Conservation (phyloP, 2,329 filamentous ascomycete genomes). For the Periglandula ipomoeae region DNA sequence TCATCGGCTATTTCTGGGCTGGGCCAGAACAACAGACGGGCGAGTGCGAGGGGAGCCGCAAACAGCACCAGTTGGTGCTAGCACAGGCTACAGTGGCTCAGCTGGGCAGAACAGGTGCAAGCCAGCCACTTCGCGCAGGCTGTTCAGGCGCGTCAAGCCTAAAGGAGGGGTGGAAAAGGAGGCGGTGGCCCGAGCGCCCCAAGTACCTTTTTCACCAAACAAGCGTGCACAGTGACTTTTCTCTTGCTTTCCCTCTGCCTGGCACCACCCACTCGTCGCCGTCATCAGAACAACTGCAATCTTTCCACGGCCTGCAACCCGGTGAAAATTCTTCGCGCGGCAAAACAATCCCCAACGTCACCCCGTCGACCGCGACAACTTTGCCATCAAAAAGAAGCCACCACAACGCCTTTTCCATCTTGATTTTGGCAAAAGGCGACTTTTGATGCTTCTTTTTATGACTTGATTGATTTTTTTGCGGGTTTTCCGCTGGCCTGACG, state of each 20-base stretch:
- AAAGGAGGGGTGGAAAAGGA: constrained; percentile 20
- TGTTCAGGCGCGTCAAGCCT: constrained; percentile 8
- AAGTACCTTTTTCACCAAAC: constrained; percentile 19
- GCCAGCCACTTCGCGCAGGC: neutral
- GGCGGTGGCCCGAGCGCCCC: constrained; percentile 20
- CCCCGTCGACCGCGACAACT: constrained; percentile 39
- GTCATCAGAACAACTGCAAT: constrained; percentile 12
- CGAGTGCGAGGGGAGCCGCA: no score
- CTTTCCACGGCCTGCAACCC: constrained; percentile 21
- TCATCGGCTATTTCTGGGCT: no score
- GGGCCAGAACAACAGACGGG: no score
- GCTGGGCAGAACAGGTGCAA: neutral
- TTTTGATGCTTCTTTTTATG: constrained; percentile 50
- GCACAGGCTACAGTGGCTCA: neutral
- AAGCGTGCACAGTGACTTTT: constrained; percentile 9
- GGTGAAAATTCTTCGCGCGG: constrained; percentile 47
- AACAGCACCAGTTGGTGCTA: neutral
- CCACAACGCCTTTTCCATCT: constrained; percentile 44
- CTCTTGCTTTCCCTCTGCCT: constrained; percentile 5
- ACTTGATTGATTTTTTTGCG: constrained; percentile 54
- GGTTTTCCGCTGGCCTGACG: constrained; percentile 44
- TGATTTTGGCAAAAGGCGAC: constrained; percentile 36
- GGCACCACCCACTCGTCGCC: constrained; percentile 6
- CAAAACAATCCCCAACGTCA: constrained; percentile 48
- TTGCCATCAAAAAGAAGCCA: constrained; percentile 44